Conservation (phyloP, 2,329 filamentous ascomycete genomes). For the Apiospora sp. region DNA sequence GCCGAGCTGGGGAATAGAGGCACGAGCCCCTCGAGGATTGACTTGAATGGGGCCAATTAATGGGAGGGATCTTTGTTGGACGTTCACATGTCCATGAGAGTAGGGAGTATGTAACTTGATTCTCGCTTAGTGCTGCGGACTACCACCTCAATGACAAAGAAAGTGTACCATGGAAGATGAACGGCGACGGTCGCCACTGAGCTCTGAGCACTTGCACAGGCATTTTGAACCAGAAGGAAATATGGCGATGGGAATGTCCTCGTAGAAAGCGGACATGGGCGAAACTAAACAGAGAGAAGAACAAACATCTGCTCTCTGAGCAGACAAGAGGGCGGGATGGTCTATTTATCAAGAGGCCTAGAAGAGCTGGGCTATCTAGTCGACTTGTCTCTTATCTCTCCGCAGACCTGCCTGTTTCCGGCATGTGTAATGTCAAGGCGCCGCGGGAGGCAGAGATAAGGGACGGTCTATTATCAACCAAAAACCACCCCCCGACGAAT, state of each 20-base stretch:
- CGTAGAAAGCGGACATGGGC: neutral
- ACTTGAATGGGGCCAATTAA: neutral
- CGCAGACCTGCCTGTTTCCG: conserved; percentile 16
- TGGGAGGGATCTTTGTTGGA: neutral
- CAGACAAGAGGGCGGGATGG: conserved; percentile 5
- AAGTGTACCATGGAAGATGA: neutral
- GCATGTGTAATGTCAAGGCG: conserved; percentile 18
- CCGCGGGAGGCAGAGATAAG: conserved; percentile 23
- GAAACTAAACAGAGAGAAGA: neutral
- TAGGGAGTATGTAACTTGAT: neutral
- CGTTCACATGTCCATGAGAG: neutral
- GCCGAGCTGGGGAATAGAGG: neutral
- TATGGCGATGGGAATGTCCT: neutral
- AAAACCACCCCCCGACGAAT: conserved; percentile 27
- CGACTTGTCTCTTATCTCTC: conserved; percentile 9
- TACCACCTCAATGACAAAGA: neutral
- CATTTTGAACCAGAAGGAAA: neutral
- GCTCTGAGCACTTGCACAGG: conserved; percentile 18
- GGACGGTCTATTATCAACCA: conserved; percentile 24
- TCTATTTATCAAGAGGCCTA: conserved; percentile 16
- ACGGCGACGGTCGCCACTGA: neutral
- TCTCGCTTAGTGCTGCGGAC: neutral
- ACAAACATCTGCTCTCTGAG: neutral
- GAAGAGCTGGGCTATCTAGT: neutral
- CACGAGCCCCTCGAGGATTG: neutral